Evolutionary conservation across 2,329 filamentous ascomycete species (phyloP).

Genomic region (Penicillium griseofulvum): DNA sequence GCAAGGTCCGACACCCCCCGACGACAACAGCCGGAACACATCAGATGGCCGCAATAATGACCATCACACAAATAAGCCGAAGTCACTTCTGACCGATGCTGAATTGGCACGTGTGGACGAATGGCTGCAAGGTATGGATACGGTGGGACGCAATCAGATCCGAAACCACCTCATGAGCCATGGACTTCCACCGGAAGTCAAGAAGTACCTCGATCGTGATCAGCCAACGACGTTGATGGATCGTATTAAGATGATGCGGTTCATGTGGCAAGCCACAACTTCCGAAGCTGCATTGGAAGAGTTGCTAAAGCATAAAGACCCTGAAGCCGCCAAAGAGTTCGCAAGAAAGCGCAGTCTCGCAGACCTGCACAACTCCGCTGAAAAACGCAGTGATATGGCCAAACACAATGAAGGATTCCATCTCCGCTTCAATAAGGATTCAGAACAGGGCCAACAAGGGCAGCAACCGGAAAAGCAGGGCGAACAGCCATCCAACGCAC

Average conservation of each 20-base stretch:
- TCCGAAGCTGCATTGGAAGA: slow-evolving; percentile 19
- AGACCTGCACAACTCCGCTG: background rate
- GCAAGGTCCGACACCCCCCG: slow-evolving; percentile 45
- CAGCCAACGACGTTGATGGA: slow-evolving; percentile 53
- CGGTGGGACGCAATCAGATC: slow-evolving; percentile 55
- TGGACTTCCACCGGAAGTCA: slow-evolving; percentile 68
- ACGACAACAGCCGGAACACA: slow-evolving; percentile 40
- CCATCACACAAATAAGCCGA: slow-evolving; percentile 36
- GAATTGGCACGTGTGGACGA: slow-evolving; percentile 60
- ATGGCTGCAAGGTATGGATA: slow-evolving; percentile 55
- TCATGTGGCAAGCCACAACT: slow-evolving; percentile 57
- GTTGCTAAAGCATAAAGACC: slow-evolving; percentile 20
- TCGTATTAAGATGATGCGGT: slow-evolving; percentile 59
- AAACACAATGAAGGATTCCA: background rate
- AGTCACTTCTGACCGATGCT: slow-evolving; percentile 50
- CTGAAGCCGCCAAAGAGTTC: background rate
- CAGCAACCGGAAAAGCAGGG: slow-evolving; percentile 19
- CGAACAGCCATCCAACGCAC: slow-evolving; percentile 22
- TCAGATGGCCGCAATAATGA: slow-evolving; percentile 33
- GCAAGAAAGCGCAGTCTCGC: background rate
- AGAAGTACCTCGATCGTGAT: slow-evolving; percentile 56
- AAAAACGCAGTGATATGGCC: background rate
- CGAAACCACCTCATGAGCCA: slow-evolving; percentile 63
- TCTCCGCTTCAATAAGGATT: background rate
- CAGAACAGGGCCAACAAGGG: slow-evolving; percentile 31